phyloP scores from a whole-genome alignment of 495 filamentous ascomycete genomes.

The Annulohypoxylon bovei region DNA sequence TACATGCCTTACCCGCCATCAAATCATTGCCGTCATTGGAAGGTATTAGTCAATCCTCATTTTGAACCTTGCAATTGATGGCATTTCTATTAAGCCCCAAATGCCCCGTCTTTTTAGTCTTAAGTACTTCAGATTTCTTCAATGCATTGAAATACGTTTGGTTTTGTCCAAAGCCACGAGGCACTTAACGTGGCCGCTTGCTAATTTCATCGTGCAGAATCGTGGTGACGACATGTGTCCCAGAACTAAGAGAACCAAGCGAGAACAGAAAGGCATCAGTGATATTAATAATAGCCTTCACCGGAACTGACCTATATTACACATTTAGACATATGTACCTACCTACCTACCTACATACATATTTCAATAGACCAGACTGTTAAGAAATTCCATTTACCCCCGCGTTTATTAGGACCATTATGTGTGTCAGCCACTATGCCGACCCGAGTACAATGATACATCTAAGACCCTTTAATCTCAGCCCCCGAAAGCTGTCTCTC shows the following conservation, averaged over 20 bases:
- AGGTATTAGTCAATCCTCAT: slow-evolving; percentile 42
- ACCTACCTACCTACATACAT: background rate
- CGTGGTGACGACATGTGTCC: slow-evolving; percentile 36
- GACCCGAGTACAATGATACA: slow-evolving; percentile 15
- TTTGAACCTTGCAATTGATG: slow-evolving; percentile 30
- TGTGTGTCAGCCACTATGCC: slow-evolving; percentile 29
- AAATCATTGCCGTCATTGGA: slow-evolving; percentile 40
- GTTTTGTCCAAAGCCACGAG: slow-evolving; percentile 9
- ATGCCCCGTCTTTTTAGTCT: slow-evolving; percentile 8
- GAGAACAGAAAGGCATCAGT: background rate
- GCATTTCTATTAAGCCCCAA: slow-evolving; percentile 23
- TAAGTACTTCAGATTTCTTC: slow-evolving; percentile 20
- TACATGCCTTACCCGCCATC: slow-evolving; percentile 23
- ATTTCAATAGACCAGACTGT: background rate
- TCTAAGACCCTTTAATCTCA: slow-evolving; percentile 36
- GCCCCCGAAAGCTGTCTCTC: background rate
- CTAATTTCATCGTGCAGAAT: slow-evolving; percentile 6
- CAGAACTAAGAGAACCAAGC: slow-evolving; percentile 6
- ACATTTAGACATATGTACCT: too few species aligned
- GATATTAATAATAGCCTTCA: slow-evolving; percentile 16
- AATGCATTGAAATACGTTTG: slow-evolving; percentile 1
- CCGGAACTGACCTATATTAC: too few species aligned
- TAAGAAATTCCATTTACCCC: slow-evolving; percentile 14
- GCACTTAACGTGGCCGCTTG: slow-evolving; percentile 16
- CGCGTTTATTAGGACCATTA: slow-evolving; percentile 16